phyloP scores from a whole-genome alignment of 2,329 filamentous ascomycete species.

The Paraphaeosphaeria sporulosa region DNA sequence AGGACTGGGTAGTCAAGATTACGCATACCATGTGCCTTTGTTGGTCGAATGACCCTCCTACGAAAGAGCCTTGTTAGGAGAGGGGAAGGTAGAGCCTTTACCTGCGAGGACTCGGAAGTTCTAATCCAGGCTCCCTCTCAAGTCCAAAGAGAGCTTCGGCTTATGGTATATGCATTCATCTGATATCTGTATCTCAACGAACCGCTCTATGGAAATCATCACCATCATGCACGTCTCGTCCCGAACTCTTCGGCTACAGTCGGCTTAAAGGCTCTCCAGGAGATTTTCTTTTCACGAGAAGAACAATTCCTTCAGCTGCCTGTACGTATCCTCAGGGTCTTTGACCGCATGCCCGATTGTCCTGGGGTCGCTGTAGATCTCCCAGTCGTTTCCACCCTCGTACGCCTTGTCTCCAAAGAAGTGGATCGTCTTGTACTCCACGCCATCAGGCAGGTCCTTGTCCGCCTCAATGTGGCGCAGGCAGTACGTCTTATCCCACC shows the following conservation, averaged over 20 bases:
- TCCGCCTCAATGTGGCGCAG: slow-evolving; percentile 85
- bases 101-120: no score
- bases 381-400: slow-evolving; percentile 91
- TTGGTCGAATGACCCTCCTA: no score
- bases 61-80: no score
- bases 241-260: not conserved
- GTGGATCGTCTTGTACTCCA: slow-evolving; percentile 87
- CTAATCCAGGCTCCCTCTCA: no score
- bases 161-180: not conserved
- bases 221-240: not conserved
- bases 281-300: slow-evolving; percentile 5
- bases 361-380: slow-evolving; percentile 85
- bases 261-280: not conserved
- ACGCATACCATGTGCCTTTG: no score
- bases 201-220: slow-evolving; percentile 1
- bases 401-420: slow-evolving; percentile 98
- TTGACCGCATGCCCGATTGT: slow-evolving; percentile 86
- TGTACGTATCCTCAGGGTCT: slow-evolving; percentile 82
- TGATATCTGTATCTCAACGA: not conserved
- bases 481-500: slow-evolving; percentile 99
- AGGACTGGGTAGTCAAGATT: no score
- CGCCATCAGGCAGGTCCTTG: slow-evolving; percentile 67
- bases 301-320: slow-evolving; percentile 82
- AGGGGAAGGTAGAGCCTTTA: no score
- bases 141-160: no score